Evolutionary conservation across 2,329 filamentous ascomycete species (phyloP), one percentile per base, ranked within the genome.

Genomic region (Aspergillus pseudotamarii): DNA sequence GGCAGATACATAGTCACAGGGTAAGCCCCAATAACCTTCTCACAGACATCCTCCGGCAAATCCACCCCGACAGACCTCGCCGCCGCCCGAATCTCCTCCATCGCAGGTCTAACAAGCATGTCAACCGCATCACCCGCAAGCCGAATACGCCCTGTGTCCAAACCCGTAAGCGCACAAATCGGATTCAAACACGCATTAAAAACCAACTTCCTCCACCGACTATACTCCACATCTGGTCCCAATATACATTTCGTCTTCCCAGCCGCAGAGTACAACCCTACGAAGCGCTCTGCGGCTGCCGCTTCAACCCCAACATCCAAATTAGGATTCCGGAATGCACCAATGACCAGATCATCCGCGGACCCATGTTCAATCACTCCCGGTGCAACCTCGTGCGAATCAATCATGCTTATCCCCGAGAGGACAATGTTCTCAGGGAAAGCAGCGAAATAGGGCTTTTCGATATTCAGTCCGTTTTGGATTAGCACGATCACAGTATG

Each of bases 381-480:
- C 0, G 77, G 79, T 0, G 71, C 67, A 0, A 70, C 74, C 67
- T 88, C 85, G 4, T 81, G 81, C 2, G 83, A 81, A 30, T 84
- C 83, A 59, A 85, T 86, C 57, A 84, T 75, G 3, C 80, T 82
- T 10, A 88, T 79, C 4, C 85, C 84, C 3, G 82, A 85, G 1
- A 89, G 76, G 8, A 88, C 69, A 0, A 81, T 72, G 63, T 86
- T 88, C 3, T 71, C 62, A 0, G 86, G 85, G 68, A 87, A 88
- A 0, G 75, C 72, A 0, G 72, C 63, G 23, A 84, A 70, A 23
- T 89, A 70, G 0, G 86, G 85, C 48, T 79, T 81, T 66, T 89
- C 85, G 64, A 89, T 89, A 68, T 88, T 87, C n/a, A 89, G 74
- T 0, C 87, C 87, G 68, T 89, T 89, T 65, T 89, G 87, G 6